phyloP scores from a whole-genome alignment of 768 basidiomycete species.

The Porpolomopsis calyptriformis region DNA sequence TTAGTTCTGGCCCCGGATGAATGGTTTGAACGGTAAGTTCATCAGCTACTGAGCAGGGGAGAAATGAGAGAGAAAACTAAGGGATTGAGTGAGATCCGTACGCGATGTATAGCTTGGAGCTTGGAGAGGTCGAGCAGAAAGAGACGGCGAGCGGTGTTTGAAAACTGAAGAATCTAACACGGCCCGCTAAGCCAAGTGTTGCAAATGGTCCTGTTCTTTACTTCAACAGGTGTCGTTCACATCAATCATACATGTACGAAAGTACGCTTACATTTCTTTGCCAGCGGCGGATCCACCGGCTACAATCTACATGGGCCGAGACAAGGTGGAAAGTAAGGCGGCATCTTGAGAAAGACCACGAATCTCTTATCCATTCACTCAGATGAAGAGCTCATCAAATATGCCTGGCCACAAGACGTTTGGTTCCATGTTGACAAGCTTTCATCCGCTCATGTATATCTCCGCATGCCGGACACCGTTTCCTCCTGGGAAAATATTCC shows the following conservation, averaged over 20 bases:
- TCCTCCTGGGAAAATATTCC: constrained; percentile 79
- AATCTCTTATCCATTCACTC: constrained; percentile 4
- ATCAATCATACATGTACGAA: neutral
- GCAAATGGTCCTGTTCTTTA: constrained; percentile 59
- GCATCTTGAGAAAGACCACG: neutral
- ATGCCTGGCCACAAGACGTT: constrained; percentile 79
- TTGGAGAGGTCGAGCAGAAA: neutral
- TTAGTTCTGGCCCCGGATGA: too few relatives aligned
- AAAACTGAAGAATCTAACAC: neutral
- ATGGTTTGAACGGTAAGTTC: too few relatives aligned
- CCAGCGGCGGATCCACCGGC: constrained; percentile 54
- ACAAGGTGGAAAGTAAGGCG: constrained; percentile 87
- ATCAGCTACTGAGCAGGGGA: too few relatives aligned
- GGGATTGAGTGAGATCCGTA: too few relatives aligned
- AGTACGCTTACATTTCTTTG: constrained; percentile 5
- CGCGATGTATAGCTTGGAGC: too few relatives aligned
- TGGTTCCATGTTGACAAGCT: constrained; percentile 99
- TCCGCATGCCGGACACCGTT: constrained; percentile 79
- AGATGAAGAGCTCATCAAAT: constrained; percentile 96
- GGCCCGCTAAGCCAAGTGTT: neutral
- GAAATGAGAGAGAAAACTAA: too few relatives aligned
- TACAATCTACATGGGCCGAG: constrained; percentile 87
- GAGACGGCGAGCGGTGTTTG: neutral
- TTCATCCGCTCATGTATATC: constrained; percentile 92
- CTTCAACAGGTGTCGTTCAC: constrained; percentile 33